phyloP scores from a whole-genome alignment of 805 yeast genomes.

The Jamesozyma piceae region DNA sequence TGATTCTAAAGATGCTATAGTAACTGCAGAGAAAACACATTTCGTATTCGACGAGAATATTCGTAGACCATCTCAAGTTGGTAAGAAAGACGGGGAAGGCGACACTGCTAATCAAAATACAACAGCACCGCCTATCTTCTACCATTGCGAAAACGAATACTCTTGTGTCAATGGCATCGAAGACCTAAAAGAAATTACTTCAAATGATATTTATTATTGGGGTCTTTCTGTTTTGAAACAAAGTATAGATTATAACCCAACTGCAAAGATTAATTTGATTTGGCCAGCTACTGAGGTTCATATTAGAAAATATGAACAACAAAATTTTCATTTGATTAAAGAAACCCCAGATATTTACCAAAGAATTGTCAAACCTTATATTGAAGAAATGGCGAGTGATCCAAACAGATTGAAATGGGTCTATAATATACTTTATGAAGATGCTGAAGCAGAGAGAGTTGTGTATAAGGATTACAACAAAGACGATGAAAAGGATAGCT shows the following conservation, averaged over 20 bases:
- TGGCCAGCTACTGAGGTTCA: slow-evolving; percentile 87
- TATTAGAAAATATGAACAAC: slow-evolving; percentile 59
- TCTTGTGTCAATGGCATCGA: slow-evolving; percentile 25
- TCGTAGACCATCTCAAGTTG: slow-evolving; percentile 30
- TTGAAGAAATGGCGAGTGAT: slow-evolving; percentile 47
- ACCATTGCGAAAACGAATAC: slow-evolving; percentile 20
- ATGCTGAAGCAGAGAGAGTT: slow-evolving; percentile 79
- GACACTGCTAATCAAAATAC: not conserved
- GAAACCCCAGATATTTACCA: slow-evolving; percentile 77
- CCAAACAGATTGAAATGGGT: slow-evolving; percentile 88
- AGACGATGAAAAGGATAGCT: slow-evolving; percentile 40
- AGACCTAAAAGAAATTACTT: slow-evolving; percentile 36
- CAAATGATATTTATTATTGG: slow-evolving; percentile 84
- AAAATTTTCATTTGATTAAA: slow-evolving; percentile 45
- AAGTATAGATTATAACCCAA: slow-evolving; percentile 40
- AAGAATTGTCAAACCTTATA: slow-evolving; percentile 61
- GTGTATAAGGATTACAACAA: slow-evolving; percentile 47
- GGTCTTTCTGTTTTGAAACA: slow-evolving; percentile 46
- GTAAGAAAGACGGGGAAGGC: not conserved
- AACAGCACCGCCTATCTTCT: slow-evolving; percentile 10
- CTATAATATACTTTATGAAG: slow-evolving; percentile 66
- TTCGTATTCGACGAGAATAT: slow-evolving; percentile 34
- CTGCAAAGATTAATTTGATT: slow-evolving; percentile 64
- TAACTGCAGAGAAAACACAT: slow-evolving; percentile 64
- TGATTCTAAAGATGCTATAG: slow-evolving; percentile 52